These are phyloP conservation scores for Paulownia fortunei DNA, from an alignment of 257 asterid genomes.

Conservation along the genomic window DNA sequence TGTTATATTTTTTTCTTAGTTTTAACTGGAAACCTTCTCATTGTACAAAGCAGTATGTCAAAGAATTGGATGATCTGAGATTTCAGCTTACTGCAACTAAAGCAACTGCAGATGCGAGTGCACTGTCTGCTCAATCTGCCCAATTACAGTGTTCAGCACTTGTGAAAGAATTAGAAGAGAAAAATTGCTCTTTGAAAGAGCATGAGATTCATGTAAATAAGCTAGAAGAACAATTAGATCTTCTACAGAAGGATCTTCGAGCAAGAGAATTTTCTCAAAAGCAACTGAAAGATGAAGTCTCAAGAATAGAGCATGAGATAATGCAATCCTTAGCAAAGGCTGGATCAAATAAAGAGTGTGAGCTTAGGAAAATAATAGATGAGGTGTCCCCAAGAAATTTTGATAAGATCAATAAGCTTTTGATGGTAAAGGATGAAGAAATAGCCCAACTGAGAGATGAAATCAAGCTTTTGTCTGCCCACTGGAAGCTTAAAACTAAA, in stretches of 20 bases:
- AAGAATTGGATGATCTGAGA: slow-evolving; percentile 70
- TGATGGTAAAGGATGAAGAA: slow-evolving; percentile 64
- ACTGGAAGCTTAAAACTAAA: slow-evolving; percentile 72
- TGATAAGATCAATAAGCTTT: slow-evolving; percentile 59
- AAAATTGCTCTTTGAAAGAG: slow-evolving; percentile 62
- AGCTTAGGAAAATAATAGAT: slow-evolving; percentile 60
- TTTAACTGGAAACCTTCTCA: slow-evolving; percentile 11
- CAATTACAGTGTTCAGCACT: slow-evolving; percentile 72
- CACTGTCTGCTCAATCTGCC: slow-evolving; percentile 80
- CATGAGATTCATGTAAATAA: slow-evolving; percentile 67
- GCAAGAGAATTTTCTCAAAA: slow-evolving; percentile 77
- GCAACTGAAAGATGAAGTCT: slow-evolving; percentile 78
- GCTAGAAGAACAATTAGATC: slow-evolving; percentile 78
- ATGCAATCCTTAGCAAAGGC: slow-evolving; percentile 70
- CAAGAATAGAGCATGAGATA: slow-evolving; percentile 76
- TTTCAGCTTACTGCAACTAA: slow-evolving; percentile 63
- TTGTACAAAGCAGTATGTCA: slow-evolving; percentile 48
- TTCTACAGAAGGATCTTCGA: slow-evolving; percentile 78
- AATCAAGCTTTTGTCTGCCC: slow-evolving; percentile 71
- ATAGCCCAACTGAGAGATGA: slow-evolving; percentile 72
- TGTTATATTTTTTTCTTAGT: background rate
- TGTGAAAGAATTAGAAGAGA: slow-evolving; percentile 72
- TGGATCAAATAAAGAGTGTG: slow-evolving; percentile 58
- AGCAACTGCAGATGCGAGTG: slow-evolving; percentile 84
- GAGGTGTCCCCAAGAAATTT: slow-evolving; percentile 77